These are phyloP conservation scores for Gentiana dahurica DNA, from an alignment of 257 asterid genomes.

Conservation along the genomic window DNA sequence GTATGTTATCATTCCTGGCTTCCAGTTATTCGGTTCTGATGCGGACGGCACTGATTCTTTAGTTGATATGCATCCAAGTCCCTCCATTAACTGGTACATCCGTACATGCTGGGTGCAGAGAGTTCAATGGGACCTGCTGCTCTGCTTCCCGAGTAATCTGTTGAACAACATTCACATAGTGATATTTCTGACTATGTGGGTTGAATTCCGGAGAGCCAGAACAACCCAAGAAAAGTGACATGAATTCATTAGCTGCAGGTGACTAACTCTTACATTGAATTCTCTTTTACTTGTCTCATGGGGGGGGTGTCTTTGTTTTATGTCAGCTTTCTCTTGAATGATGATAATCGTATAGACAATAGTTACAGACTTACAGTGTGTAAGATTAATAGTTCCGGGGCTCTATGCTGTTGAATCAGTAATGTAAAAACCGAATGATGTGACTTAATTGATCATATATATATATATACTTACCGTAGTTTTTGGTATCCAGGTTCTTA, in stretches of 20 bases:
- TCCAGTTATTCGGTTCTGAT: conserved; percentile 80
- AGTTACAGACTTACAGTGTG: too few species aligned
- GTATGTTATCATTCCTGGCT: conserved; percentile 39
- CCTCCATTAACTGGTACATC: conserved; percentile 30
- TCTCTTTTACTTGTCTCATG: too few species aligned
- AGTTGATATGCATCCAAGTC: conserved; percentile 46
- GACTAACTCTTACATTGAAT: background rate
- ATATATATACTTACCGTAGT: too few species aligned
- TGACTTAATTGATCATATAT: too few species aligned
- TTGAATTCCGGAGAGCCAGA: conserved; percentile 35
- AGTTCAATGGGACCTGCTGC: conserved; percentile 43
- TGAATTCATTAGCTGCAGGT: conserved; percentile 63
- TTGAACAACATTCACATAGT: conserved; percentile 19
- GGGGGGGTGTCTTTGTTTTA: background rate
- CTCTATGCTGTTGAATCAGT: too few species aligned
- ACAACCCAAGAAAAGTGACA: conserved; percentile 35
- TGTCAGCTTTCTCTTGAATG: background rate
- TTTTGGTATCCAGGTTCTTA: too few species aligned
- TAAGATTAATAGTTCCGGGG: too few species aligned
- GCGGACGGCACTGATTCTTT: conserved; percentile 56
- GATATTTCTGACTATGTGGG: conserved; percentile 40
- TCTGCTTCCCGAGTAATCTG: conserved; percentile 37
- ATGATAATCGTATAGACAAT: too few species aligned
- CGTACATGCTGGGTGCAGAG: conserved; percentile 38
- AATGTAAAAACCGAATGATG: too few species aligned